phyloP scores from a whole-genome alignment of 2,329 filamentous ascomycete genomes.

The Phoma herbarum region DNA sequence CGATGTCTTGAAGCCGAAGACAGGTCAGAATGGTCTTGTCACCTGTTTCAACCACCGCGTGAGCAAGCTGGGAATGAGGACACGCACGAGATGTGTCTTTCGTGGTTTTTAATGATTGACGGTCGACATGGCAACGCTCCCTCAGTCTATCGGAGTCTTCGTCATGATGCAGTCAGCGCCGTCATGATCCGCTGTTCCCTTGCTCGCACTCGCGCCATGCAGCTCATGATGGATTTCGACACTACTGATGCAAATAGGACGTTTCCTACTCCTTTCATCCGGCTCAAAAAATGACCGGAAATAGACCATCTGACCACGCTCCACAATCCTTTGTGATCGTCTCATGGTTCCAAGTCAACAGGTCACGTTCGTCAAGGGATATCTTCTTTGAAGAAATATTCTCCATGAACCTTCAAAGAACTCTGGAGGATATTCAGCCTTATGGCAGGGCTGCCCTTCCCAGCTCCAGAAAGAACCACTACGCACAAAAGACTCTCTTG shows the following conservation, averaged over 20 bases:
- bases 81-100: conserved; percentile 8
- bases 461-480: neutral
- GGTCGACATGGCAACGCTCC: conserved; percentile 16
- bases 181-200: conserved; percentile 16
- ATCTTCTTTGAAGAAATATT: neutral
- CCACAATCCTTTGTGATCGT: neutral
- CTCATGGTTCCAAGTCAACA: conserved; percentile 1
- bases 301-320: neutral
- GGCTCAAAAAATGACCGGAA: neutral
- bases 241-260: neutral
- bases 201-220: conserved; percentile 9
- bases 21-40: neutral
- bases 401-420: neutral
- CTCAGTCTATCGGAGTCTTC: conserved; percentile 4
- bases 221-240: neutral
- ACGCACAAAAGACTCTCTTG: no score
- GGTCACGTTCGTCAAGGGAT: neutral
- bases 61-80: conserved; percentile 12
- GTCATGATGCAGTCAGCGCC: conserved; percentile 17
- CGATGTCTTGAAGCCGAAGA: neutral
- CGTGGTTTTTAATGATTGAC: conserved; percentile 7
- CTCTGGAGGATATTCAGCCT: neutral
- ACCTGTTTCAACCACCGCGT: conserved; percentile 14
- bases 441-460: conserved; percentile 2
- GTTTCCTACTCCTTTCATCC: neutral